Percentiles rank a stretch among this genome's conserved stretches.
Evolutionary conservation across 1,139 yeast genomes (phyloP).

Genomic region (Ashbya aceris): DNA sequence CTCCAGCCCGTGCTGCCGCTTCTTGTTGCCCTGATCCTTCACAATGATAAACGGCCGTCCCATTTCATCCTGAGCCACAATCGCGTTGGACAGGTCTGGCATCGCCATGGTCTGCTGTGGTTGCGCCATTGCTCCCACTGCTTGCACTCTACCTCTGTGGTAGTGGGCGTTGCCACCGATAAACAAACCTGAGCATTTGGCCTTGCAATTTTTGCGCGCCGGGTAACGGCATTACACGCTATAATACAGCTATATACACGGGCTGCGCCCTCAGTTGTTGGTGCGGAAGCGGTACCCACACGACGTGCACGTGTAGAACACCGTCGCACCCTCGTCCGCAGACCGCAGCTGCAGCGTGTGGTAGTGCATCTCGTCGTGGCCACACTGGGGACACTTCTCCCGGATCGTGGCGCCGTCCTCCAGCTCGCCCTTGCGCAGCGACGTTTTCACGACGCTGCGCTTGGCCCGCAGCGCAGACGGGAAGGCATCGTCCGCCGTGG

Average conservation of each 20-base stretch:
- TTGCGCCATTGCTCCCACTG: conserved; percentile 18
- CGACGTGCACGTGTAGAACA: conserved; percentile 85
- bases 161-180: no score
- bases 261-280: conserved; percentile 44
- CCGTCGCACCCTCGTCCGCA: conserved; percentile 98
- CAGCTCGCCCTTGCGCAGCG: conserved; percentile 63
- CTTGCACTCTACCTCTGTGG: no score
- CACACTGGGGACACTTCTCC: conserved; percentile 97
- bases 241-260: no score
- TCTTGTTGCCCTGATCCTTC: conserved; percentile 90
- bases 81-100: conserved; percentile 96
- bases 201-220: no score
- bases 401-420: conserved; percentile 94
- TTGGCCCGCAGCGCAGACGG: conserved; percentile 77
- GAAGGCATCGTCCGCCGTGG: conserved; percentile 79
- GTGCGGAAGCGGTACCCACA: conserved; percentile 94
- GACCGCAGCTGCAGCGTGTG: conserved; percentile 93
- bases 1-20: conserved; percentile 86
- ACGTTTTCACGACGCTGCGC: conserved; percentile 82
- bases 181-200: no score
- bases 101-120: conserved; percentile 47
- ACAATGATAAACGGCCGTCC: conserved; percentile 98
- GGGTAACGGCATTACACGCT: no score
- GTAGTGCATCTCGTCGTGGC: conserved; percentile 95
- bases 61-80: conserved; percentile 97